phyloP scores from a whole-genome alignment of 148 eudicot species.

The Rhododendron mucronatum region DNA sequence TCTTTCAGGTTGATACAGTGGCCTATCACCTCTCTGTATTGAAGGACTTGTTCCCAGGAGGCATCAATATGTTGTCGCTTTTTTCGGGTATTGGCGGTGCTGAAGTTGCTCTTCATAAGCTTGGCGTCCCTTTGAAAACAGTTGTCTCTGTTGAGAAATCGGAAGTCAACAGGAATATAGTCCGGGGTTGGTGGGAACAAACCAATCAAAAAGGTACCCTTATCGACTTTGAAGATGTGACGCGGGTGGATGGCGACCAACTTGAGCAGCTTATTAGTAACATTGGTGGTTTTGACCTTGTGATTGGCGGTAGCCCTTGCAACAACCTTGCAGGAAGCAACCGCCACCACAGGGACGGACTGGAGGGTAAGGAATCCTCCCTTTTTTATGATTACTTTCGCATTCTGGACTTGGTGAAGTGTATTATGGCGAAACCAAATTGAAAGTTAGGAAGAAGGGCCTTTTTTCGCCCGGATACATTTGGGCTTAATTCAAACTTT shows the following conservation, averaged over 20 bases:
- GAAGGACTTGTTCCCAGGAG: conserved; percentile 59
- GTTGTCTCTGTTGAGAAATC: conserved; percentile 83
- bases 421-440: conserved; percentile 30
- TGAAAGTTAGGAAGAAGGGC: conserved; percentile 13
- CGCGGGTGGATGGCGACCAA: conserved; percentile 32
- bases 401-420: conserved; percentile 56
- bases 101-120: conserved; percentile 81
- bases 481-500: neutral
- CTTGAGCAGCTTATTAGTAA: conserved; percentile 36
- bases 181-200: conserved; percentile 91
- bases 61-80: conserved; percentile 66
- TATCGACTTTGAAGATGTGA: conserved; percentile 58
- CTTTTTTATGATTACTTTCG: conserved; percentile 71
- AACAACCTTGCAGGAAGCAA: conserved; percentile 87
- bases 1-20: conserved; percentile 79
- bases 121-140: conserved; percentile 59
- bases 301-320: conserved; percentile 91
- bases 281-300: conserved; percentile 67
- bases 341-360: conserved; percentile 74
- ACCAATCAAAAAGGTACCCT: conserved; percentile 68
- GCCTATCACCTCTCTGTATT: conserved; percentile 86
- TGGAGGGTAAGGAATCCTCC: conserved; percentile 77
- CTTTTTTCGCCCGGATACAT: neutral
- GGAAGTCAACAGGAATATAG: conserved; percentile 62
- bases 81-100: conserved; percentile 96